phyloP scores from a whole-genome alignment of 192 early-diverging fungal genomes.

The Lobulomyces angularis region DNA sequence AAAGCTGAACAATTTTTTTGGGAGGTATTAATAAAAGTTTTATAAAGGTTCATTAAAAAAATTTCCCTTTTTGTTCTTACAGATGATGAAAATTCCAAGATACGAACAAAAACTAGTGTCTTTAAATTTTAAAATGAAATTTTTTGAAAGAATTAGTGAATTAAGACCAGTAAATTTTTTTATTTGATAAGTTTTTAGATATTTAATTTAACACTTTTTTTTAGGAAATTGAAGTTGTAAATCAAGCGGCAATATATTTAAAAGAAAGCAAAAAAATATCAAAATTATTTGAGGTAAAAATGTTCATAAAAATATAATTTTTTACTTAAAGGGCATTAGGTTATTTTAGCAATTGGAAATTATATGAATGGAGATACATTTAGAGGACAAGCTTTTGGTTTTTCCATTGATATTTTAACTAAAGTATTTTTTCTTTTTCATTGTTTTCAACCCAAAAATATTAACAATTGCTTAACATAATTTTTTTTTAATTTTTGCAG shows the following conservation, averaged over 20 bases:
- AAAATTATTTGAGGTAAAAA: conserved; percentile 24
- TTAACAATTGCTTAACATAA: not conserved
- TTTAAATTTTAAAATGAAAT: conserved; percentile 29
- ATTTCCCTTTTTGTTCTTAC: not conserved
- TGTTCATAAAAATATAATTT: not conserved
- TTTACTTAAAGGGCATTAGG: conserved; percentile 1
- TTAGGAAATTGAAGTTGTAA: conserved; percentile 20
- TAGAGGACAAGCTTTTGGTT: conserved; percentile 38
- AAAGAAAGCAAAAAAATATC: conserved; percentile 29
- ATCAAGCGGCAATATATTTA: conserved; percentile 26
- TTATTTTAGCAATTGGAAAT: conserved; percentile 40
- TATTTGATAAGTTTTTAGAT: not conserved
- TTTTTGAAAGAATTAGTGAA: conserved; percentile 28
- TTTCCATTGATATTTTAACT: conserved; percentile 30
- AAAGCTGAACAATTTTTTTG: conserved; percentile 32
- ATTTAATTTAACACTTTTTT: not conserved
- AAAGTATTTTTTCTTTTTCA: conserved; percentile 35
- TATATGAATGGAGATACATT: conserved; percentile 35
- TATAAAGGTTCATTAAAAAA: not conserved
- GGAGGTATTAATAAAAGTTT: conserved; percentile 22
- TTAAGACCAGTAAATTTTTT: conserved; percentile 11
- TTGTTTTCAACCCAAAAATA: not conserved
- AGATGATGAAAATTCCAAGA: conserved; percentile 20
- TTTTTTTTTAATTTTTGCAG: conserved; percentile 5
- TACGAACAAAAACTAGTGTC: conserved; percentile 33